Base-by-base conservation (phyloP, 192 early-diverging fungal genomes). In the Diversispora eburnea region DNA sequence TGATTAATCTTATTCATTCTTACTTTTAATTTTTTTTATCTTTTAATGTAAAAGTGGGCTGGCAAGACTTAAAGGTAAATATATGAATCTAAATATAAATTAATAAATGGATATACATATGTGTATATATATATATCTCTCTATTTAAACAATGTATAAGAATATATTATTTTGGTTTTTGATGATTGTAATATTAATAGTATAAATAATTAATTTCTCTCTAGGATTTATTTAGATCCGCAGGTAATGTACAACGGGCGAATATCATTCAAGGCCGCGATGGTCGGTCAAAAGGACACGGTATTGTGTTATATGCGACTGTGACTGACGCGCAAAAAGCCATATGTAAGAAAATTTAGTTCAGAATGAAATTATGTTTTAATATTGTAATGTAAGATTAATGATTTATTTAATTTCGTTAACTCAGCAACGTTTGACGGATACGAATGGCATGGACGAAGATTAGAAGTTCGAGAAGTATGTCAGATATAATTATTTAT, bases 231-330 rank as follows among this genome's bases (percentile, higher is more conserved):
- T 88, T 91, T 77, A 79, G 86, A 61, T 73, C 84, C 42, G 80
- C 85, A 33, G 90, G 88, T 51, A 76, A 72, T 20, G 85, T 89
- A 6, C 79, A 84, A 48, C 85, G 88, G 17, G 84, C 85, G 55
- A 85, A 90, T 69, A 83, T 90, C 25, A 80, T 82, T 73, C 75
- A 66, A 64, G 77, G 77, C 42, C 69, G 77, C 8, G 81, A 82
- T 56, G 80, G 88, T 42, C 77, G 85, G 17, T 89, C 88, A 42
- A 90, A 88, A 77, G 89, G 89, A 13, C 88, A 87, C 66, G 88
- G 86, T 7, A 88, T 84, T 8, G 85, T 91, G 17, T 70, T 84
- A 17, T 89, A 86, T 78, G 81, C 77, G 56, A 84, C 85, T 10
- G 72, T 82, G 3, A 85, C 84, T 9, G 89, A 89, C 22, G 88